Conservation (phyloP, 2,329 filamentous ascomycete genomes). For the Botrytis deweyae region DNA sequence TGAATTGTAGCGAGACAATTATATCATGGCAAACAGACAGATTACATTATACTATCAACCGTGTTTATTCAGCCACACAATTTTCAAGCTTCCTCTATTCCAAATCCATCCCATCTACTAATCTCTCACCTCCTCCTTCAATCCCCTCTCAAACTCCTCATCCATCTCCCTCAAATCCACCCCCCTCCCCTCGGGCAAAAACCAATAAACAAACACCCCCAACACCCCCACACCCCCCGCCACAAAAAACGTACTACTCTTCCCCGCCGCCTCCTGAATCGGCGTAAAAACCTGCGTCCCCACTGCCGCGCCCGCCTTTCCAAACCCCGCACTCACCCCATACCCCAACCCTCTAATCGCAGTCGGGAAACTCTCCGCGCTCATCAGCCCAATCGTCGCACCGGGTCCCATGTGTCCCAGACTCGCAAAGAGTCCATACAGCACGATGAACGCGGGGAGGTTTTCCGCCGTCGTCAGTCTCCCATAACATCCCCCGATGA, state of each 20-base stretch:
- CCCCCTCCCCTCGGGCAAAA: constrained; percentile 1
- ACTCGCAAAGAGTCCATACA: constrained; percentile 25
- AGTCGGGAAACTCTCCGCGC: constrained; percentile 40
- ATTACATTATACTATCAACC: neutral
- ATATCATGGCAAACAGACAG: neutral
- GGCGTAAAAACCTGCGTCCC: constrained; percentile 41
- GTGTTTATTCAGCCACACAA: no score
- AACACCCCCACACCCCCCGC: constrained; percentile 28
- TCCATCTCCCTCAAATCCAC: constrained; percentile 14
- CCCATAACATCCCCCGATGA: neutral
- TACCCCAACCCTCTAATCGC: constrained; percentile 40
- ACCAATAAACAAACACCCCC: constrained; percentile 1
- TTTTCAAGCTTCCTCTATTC: neutral
- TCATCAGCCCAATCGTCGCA: constrained; percentile 40
- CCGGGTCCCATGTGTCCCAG: constrained; percentile 42
- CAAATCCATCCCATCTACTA: neutral
- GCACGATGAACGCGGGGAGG: constrained; percentile 1
- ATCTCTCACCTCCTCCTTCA: neutral
- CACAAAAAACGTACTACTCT: constrained; percentile 40
- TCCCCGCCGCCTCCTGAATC: constrained; percentile 36
- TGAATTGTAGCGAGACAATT: neutral
- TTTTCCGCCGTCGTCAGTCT: neutral
- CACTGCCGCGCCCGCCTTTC: constrained; percentile 40
- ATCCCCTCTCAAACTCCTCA: constrained; percentile 15
- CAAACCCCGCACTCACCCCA: constrained; percentile 40